Evolutionary conservation across 345 rosid species (phyloP).

Genomic region (Bruguiera gymnorhiza): DNA sequence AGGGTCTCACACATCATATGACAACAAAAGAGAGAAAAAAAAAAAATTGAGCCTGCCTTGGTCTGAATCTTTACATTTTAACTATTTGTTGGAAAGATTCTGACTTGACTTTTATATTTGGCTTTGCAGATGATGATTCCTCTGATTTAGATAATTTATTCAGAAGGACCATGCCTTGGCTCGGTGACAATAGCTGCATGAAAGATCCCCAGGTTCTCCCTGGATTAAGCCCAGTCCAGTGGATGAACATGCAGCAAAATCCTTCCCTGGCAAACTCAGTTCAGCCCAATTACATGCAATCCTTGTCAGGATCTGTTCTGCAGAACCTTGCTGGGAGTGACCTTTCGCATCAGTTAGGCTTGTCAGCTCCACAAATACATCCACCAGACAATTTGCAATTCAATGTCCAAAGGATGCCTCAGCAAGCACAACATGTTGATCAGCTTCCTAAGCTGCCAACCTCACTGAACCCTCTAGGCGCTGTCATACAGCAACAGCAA

Average conservation of each 20-base stretch:
- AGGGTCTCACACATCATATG: no score
- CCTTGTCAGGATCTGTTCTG: slow-evolving; percentile 43
- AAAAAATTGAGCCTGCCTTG: not conserved
- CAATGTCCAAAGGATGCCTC: slow-evolving; percentile 41
- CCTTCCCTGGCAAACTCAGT: slow-evolving; percentile 45
- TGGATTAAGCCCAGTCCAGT: slow-evolving; percentile 80
- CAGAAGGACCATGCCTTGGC: slow-evolving; percentile 91
- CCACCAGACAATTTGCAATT: slow-evolving; percentile 45
- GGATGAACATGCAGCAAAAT: slow-evolving; percentile 93
- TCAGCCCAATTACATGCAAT: slow-evolving; percentile 50
- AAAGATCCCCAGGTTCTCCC: slow-evolving; percentile 65
- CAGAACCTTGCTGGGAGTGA: slow-evolving; percentile 47
- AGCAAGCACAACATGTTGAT: slow-evolving; percentile 50
- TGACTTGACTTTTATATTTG: slow-evolving; percentile 14
- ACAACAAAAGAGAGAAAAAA: no score
- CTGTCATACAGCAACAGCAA: slow-evolving; percentile 40
- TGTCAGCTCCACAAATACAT: slow-evolving; percentile 41
- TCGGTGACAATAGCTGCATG: slow-evolving; percentile 65
- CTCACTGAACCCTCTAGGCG: slow-evolving; percentile 26
- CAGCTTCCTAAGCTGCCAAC: slow-evolving; percentile 46
- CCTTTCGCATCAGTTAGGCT: slow-evolving; percentile 51
- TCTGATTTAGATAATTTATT: slow-evolving; percentile 66
- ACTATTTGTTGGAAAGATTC: slow-evolving; percentile 3
- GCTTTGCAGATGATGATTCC: slow-evolving; percentile 69
- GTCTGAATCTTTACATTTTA: not conserved